Evolutionary conservation across 2,329 filamentous ascomycete species (phyloP), one percentile per base, ranked within the genome.

Genomic region (Trichoderma cornu-damae): DNA sequence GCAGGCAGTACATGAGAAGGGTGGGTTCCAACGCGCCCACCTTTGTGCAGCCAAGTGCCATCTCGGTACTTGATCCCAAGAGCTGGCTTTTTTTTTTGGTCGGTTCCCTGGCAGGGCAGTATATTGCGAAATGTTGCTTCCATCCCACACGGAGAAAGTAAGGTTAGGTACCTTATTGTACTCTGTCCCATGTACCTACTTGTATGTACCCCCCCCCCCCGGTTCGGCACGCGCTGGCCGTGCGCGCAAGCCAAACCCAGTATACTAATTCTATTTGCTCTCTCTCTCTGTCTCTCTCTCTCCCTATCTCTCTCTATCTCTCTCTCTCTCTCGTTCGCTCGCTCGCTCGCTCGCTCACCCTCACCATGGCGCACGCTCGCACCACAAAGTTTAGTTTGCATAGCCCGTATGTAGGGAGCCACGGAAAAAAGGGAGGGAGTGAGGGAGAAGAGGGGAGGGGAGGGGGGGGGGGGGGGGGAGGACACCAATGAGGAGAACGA

Each of bases 1-100:
- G 30, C 9, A 49, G 11, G 40, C 30, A 37, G 51, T 37, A 48
- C 43, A 38, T 44, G 38, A 40, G 40, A 51, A 58, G 48, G 50
- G 38, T n/a, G 51, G 48, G 56, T 11, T 32, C 32, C 24, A 26
- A 32, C 47, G 56, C 28, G 48, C 40, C n/a, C 56, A 58, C 48
- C 43, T 47, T 57, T 50, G 54, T 57, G 54, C 56, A 58, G 56
- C 43, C 59, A 58, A 60, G 58, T 50, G 60, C 59, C 58, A 58
- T 61, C 57, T 60, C 60, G 58, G 60, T 58, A 60, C 60, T 57
- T 61, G 57, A 47, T 38, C 18, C 28, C 20, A 34, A 43, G 54
- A 32, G 43, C 16, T 40, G 26, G n/a, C n/a, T n/a, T n/a, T n/a
- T n/a, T n/a, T n/a, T 44, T 56, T 42, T 56, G 44, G 53, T 56